Base-by-base conservation (phyloP, 1,139 yeast species). In the Nakaseomyces sp. region DNA sequence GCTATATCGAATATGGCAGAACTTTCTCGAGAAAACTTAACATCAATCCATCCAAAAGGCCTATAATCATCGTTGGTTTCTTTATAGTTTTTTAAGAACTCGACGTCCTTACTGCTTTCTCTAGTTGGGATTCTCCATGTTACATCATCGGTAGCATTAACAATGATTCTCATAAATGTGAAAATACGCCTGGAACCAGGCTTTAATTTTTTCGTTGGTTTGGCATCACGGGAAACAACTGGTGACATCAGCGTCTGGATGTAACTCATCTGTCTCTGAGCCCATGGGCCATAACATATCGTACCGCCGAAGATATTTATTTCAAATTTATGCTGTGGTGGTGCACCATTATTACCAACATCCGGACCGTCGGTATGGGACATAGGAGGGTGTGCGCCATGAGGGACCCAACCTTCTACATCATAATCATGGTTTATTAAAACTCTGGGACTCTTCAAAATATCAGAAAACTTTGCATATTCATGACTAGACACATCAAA, bases 241-340 rank as follows among this genome's bases (percentile, higher is more conserved):
- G 98, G 98, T 48, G 81, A 77, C 33, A 91, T 67, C 66, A 80
- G 67, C 8, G 70, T 65, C 48, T 82, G 91, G 8, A 89, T 57
- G 1, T 81, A 76, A 1, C 72, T 71, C 18, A 95, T 62, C 60
- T 91, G 95, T 38, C 89, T 76, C 48, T 89, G 95, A 0, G 96
- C 84, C 96, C 97, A 89, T 0, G 98, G 95, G 0, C 98, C 98
- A 57, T 86, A 89, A 52, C 82, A 82, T 1, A 87, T 67, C 0
- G 86, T 80, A 0, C 89, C 80, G 48, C 75, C 73, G 1, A 74
- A 71, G 4, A 87, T 55, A 16, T 69, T 71, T 15, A 88, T 45
- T 45, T 82, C 82, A 5, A 81, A 56, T 0, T 89, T 91, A 59
- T 75, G 76, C 46, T 73, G 76, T 0, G 96, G 96, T 0, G 78